Evolutionary conservation across 2,329 filamentous ascomycete genomes (phyloP).

Genomic region (Whalleya microplaca): DNA sequence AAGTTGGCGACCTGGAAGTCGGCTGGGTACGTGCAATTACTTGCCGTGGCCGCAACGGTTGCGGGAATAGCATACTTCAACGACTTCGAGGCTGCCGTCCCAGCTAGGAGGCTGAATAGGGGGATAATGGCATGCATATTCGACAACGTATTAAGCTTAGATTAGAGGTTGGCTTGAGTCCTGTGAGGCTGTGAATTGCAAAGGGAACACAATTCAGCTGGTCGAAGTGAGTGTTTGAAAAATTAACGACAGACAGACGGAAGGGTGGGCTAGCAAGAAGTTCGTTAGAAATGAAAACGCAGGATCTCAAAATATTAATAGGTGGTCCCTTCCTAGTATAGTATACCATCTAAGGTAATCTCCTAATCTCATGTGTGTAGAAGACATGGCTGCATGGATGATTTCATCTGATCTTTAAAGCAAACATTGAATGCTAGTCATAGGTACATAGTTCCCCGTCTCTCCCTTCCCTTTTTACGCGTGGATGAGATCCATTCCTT

Average conservation of each 20-base stretch:
- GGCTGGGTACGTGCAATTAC: slow-evolving; percentile 30
- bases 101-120: slow-evolving; percentile 30
- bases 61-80: slow-evolving; percentile 32
- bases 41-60: slow-evolving; percentile 22
- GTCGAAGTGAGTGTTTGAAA: not conserved
- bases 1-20: slow-evolving; percentile 34
- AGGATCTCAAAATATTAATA: not conserved
- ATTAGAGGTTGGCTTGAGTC: not conserved
- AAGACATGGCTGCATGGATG: too few relatives aligned
- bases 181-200: not conserved
- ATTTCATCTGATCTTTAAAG: too few relatives aligned
- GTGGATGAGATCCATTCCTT: not conserved
- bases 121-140: slow-evolving; percentile 26
- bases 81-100: slow-evolving; percentile 26
- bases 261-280: not conserved
- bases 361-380: too few relatives aligned
- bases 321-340: not conserved
- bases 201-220: too few relatives aligned
- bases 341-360: too few relatives aligned
- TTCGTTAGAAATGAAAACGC: not conserved
- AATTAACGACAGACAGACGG: too few relatives aligned
- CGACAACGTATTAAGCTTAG: not conserved
- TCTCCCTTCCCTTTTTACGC: not conserved
- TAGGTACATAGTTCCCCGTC: not conserved
- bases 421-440: not conserved